phyloP scores from a whole-genome alignment of 78 protist genomes.

The Polysphondylium violaceum region DNA sequence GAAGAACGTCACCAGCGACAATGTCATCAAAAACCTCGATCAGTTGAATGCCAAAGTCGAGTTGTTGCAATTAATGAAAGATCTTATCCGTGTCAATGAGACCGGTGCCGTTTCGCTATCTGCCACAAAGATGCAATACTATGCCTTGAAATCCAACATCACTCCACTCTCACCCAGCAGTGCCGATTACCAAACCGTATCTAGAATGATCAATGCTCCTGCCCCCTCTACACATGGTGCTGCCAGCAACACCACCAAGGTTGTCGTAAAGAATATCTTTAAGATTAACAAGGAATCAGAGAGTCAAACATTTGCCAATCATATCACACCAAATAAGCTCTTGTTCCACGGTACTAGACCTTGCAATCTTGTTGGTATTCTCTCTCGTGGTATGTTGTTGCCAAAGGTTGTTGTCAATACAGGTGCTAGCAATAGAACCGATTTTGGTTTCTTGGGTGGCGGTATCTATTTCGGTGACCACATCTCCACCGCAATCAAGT shows the following conservation, averaged over 20 bases:
- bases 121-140: conserved; percentile 40
- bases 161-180: neutral
- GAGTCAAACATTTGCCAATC: neutral
- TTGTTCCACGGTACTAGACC: conserved; percentile 78
- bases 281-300: conserved; percentile 15
- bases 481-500: conserved; percentile 26
- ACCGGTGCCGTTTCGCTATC: neutral
- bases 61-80: conserved; percentile 77
- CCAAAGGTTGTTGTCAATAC: conserved; percentile 55
- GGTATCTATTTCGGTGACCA: conserved; percentile 83
- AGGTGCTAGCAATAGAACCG: conserved; percentile 74
- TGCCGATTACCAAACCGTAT: neutral
- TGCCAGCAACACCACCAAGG: neutral
- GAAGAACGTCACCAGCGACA: neutral
- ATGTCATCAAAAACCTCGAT: conserved; percentile 42
- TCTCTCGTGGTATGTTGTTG: conserved; percentile 82
- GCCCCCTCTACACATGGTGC: neutral
- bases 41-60: conserved; percentile 32
- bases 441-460: conserved; percentile 82
- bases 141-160: conserved; percentile 36
- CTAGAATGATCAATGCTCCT: neutral
- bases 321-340: neutral
- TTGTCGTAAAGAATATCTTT: neutral
- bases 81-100: conserved; percentile 35
- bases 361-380: conserved; percentile 74